Percentiles rank a stretch among this genome's conserved stretches.
Evolutionary conservation across 2,329 filamentous ascomycete species (phyloP).

Genomic region (Colletotrichum echinochloae): DNA sequence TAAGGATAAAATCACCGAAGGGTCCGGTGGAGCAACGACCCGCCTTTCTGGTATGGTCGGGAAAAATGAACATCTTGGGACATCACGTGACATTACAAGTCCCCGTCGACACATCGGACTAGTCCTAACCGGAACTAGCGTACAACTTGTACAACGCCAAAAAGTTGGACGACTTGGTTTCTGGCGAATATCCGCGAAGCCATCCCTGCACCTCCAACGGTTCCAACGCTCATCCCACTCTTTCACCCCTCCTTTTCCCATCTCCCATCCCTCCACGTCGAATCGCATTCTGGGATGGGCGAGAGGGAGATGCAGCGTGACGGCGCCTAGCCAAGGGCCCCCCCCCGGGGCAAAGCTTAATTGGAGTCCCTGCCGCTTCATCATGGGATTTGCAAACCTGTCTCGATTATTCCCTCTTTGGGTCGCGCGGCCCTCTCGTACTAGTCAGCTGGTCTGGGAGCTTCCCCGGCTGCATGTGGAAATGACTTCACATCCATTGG

Average conservation of each 20-base stretch:
- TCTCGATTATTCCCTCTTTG: slow-evolving; percentile 35
- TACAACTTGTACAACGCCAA: too few species aligned
- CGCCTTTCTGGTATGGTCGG: background rate
- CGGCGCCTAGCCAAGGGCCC: background rate
- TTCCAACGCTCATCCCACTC: slow-evolving; percentile 19
- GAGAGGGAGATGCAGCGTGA: slow-evolving; percentile 17
- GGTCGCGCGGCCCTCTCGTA: background rate
- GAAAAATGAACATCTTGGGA: background rate
- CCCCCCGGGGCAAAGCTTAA: slow-evolving; percentile 28
- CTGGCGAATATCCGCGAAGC: background rate
- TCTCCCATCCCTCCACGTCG: slow-evolving; percentile 12
- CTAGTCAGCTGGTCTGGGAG: slow-evolving; percentile 6
- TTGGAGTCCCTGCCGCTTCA: slow-evolving; percentile 24
- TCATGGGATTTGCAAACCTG: slow-evolving; percentile 38
- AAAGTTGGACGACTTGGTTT: background rate
- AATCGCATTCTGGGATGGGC: slow-evolving; percentile 21
- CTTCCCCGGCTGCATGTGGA: slow-evolving; percentile 29
- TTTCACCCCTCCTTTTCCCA: slow-evolving; percentile 16
- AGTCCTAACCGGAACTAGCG: background rate
- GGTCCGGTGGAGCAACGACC: background rate
- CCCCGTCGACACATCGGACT: accelerated
- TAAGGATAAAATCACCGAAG: slow-evolving; percentile 18
- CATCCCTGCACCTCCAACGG: slow-evolving; percentile 22
- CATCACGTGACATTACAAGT: background rate
- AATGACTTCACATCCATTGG: slow-evolving; percentile 36